A percentile compares a stretch with the other conserved stretches of the same genome.
phyloP scores from a whole-genome alignment of 139 green algal species.

The Axilococcus clingmanii region DNA sequence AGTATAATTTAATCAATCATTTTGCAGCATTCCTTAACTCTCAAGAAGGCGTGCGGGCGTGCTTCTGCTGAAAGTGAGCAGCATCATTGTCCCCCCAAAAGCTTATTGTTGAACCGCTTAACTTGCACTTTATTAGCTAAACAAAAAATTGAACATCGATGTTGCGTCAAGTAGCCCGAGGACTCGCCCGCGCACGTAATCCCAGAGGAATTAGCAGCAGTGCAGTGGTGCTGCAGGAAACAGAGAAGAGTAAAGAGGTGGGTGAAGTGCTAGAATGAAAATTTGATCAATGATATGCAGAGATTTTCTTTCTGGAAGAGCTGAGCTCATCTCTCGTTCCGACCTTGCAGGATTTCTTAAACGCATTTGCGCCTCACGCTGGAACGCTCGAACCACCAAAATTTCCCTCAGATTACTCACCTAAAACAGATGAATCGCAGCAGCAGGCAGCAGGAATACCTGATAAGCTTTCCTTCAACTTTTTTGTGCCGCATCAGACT shows the following conservation, averaged over 20 bases:
- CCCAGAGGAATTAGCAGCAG: conserved; percentile 18
- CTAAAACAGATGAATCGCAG: conserved; percentile 1
- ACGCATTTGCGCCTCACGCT: conserved; percentile 23
- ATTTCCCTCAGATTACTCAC: conserved; percentile 39
- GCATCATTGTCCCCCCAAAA: too few relatives aligned
- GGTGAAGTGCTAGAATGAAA: too few relatives aligned
- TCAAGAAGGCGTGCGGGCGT: too few relatives aligned
- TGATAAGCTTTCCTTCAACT: conserved; percentile 74
- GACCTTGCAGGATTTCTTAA: conserved; percentile 38
- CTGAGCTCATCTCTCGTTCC: too few relatives aligned
- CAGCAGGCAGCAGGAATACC: conserved; percentile 23
- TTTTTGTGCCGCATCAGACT: conserved; percentile 64
- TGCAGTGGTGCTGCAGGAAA: conserved; percentile 10
- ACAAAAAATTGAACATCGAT: too few relatives aligned
- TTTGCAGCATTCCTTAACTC: too few relatives aligned
- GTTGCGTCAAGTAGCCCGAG: conserved; percentile 13
- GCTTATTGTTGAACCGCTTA: too few relatives aligned
- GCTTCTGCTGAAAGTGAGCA: too few relatives aligned
- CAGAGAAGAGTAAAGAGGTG: conserved; percentile 26
- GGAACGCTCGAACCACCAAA: conserved; percentile 19
- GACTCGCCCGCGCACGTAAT: conserved; percentile 6
- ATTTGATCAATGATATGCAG: too few relatives aligned
- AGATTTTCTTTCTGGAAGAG: too few relatives aligned
- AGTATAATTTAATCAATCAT: too few relatives aligned
- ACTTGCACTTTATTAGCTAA: too few relatives aligned